These are phyloP conservation scores for Penstemon davidsonii DNA, from an alignment of 257 asterid species.

Conservation along the genomic window DNA sequence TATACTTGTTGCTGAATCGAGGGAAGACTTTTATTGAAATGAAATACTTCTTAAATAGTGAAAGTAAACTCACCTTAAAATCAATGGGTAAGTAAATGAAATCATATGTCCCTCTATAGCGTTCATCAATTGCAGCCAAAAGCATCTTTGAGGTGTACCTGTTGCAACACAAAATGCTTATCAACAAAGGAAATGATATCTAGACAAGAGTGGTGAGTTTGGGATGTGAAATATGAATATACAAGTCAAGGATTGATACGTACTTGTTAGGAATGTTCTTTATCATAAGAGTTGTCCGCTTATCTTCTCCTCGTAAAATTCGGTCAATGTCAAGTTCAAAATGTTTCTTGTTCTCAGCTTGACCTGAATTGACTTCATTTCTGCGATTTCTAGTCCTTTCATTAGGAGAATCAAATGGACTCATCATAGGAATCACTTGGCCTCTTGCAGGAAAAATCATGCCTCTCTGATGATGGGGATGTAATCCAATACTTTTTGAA, in stretches of 20 bases:
- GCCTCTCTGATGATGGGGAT: conserved; percentile 80
- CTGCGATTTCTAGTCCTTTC: conserved; percentile 86
- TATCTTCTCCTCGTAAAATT: conserved; percentile 88
- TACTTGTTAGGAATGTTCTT: conserved; percentile 99
- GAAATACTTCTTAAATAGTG: not conserved
- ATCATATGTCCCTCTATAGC: conserved; percentile 91
- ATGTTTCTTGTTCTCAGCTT: conserved; percentile 86
- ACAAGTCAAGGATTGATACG: conserved; percentile 25
- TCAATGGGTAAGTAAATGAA: conserved; percentile 95
- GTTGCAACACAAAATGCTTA: conserved; percentile 24
- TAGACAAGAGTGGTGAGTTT: conserved; percentile 17
- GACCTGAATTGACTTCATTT: conserved; percentile 67
- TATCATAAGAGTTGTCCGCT: conserved; percentile 96
- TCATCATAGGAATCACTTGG: conserved; percentile 86
- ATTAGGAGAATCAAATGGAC: conserved; percentile 82
- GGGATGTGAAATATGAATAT: not conserved
- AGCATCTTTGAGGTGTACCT: conserved; percentile 99
- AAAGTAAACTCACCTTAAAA: conserved; percentile 71
- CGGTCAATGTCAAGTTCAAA: conserved; percentile 95
- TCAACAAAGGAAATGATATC: not conserved
- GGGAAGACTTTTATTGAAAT: too few relatives aligned
- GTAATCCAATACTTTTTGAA: conserved; percentile 69
- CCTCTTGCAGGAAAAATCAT: conserved; percentile 89
- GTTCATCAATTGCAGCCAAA: conserved; percentile 95
- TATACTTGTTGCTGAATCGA: not conserved